Percentiles rank a stretch among this genome's conserved stretches.
Conservation (phyloP, 2,329 filamentous ascomycete species). For the Colletotrichum spinosum region DNA sequence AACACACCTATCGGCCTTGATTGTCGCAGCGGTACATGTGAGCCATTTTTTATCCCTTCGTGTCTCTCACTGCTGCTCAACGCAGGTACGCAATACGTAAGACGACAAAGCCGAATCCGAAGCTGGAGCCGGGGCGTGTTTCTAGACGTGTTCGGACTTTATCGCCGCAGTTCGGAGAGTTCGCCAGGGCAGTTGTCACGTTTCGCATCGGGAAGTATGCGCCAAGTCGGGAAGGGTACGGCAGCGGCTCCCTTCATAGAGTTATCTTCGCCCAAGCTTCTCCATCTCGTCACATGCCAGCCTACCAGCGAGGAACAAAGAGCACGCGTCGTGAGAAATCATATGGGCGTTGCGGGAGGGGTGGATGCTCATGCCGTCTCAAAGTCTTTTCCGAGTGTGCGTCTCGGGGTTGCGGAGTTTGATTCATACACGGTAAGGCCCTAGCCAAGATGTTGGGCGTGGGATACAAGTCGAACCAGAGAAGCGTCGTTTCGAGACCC, state of each 20-base stretch:
- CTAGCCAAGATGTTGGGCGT: conserved; percentile 6
- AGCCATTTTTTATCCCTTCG: too few species aligned
- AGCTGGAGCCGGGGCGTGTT: not conserved
- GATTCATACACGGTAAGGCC: not conserved
- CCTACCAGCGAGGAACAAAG: not conserved
- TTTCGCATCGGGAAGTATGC: conserved; percentile 33
- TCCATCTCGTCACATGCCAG: conserved; percentile 28
- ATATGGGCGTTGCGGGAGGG: not conserved
- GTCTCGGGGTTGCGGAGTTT: too few species aligned
- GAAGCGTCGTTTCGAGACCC: too few species aligned
- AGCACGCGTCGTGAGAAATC: too few species aligned
- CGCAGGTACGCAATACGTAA: too few species aligned
- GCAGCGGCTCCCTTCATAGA: conserved; percentile 18
- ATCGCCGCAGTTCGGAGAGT: conserved; percentile 17
- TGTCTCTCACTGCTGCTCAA: not conserved
- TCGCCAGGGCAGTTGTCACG: conserved; percentile 30
- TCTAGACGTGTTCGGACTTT: not conserved
- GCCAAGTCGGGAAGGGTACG: conserved; percentile 13
- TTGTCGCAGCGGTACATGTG: too few species aligned
- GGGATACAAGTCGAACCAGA: not conserved
- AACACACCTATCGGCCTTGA: conserved; percentile 8
- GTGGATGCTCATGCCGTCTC: conserved; percentile 16
- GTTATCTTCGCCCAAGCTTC: not conserved
- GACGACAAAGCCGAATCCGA: not conserved
- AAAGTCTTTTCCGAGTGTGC: conserved; percentile 4